These are phyloP conservation scores for Pelargonium citronellum DNA, from an alignment of 441 rosid genomes.

Conservation along the genomic window DNA sequence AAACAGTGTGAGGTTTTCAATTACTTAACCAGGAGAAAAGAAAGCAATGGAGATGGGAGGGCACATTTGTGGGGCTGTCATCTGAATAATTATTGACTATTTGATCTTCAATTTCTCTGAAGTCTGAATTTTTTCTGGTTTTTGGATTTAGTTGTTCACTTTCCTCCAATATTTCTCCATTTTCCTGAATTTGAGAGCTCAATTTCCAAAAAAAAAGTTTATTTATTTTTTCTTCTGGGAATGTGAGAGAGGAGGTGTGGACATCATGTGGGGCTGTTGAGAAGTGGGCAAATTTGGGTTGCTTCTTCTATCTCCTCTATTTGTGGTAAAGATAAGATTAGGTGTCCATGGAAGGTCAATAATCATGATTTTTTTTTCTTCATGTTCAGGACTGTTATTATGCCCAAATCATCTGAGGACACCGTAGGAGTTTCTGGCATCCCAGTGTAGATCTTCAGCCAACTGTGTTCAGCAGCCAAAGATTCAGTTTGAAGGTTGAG, in stretches of 20 bases:
- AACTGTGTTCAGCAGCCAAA: conserved; percentile 18
- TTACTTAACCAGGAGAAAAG: conserved; percentile 19
- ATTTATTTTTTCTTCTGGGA: conserved; percentile 26
- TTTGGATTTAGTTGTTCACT: conserved; percentile 5
- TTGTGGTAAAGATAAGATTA: conserved; percentile 20
- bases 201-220: conserved; percentile 6
- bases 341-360: conserved; percentile 24
- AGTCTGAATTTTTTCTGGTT: conserved; percentile 6
- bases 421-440: conserved; percentile 13
- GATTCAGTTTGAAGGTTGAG: conserved; percentile 20
- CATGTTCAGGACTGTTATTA: not conserved
- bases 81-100: conserved; percentile 16
- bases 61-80: conserved; percentile 29
- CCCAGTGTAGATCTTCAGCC: conserved; percentile 39
- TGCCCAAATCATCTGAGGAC: not conserved
- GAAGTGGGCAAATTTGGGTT: conserved; percentile 41
- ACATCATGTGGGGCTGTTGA: conserved; percentile 33
- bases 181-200: conserved; percentile 14
- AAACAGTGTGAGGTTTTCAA: conserved; percentile 13
- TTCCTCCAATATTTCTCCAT: conserved; percentile 12
- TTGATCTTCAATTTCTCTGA: conserved; percentile 20
- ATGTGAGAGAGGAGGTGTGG: conserved; percentile 33
- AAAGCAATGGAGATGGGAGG: conserved; percentile 30
- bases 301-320: conserved; percentile 27
- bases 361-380: conserved; percentile 8